These are phyloP conservation scores for Diphasiastrum complanatum DNA, from an alignment of 83 land plant genomes.

Conservation along the genomic window DNA sequence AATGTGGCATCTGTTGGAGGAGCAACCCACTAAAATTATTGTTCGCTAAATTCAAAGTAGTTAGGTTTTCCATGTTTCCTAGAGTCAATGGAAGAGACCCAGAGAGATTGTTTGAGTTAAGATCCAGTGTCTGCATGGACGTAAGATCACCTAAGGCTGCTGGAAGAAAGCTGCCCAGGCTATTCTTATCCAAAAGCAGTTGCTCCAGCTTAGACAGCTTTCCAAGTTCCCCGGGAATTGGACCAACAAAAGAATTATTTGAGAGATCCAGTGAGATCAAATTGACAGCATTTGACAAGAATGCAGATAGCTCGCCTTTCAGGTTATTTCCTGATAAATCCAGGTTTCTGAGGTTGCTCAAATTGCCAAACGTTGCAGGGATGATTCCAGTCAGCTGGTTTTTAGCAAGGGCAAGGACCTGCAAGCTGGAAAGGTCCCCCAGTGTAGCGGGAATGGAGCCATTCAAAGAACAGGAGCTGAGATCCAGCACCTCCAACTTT, in stretches of 20 bases:
- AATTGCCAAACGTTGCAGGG: conserved; percentile 40
- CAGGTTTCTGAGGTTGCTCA: conserved; percentile 30
- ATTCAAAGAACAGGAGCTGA: conserved; percentile 19
- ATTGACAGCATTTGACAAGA: conserved; percentile 31
- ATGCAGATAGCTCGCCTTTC: conserved; percentile 48
- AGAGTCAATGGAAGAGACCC: not conserved
- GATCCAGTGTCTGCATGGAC: not conserved
- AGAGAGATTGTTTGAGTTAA: conserved; percentile 5
- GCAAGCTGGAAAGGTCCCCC: not conserved
- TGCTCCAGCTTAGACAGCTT: conserved; percentile 24
- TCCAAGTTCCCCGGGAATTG: conserved; percentile 39
- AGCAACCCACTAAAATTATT: not conserved
- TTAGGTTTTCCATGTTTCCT: not conserved
- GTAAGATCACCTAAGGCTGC: conserved; percentile 14
- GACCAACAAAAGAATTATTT: conserved; percentile 45
- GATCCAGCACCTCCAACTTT: conserved; percentile 18
- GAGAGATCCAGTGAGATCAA: conserved; percentile 52
- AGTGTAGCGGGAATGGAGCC: conserved; percentile 21
- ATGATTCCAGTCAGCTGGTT: conserved; percentile 20
- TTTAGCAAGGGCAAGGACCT: conserved; percentile 1
- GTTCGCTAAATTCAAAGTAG: not conserved
- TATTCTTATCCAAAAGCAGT: conserved; percentile 43
- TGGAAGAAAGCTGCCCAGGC: conserved; percentile 46
- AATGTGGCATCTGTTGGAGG: conserved; percentile 14
- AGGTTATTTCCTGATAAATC: conserved; percentile 41